These are phyloP conservation scores for Ophiostoma himal-ulmi DNA, from an alignment of 2,329 filamentous ascomycete genomes.

Conservation along the genomic window DNA sequence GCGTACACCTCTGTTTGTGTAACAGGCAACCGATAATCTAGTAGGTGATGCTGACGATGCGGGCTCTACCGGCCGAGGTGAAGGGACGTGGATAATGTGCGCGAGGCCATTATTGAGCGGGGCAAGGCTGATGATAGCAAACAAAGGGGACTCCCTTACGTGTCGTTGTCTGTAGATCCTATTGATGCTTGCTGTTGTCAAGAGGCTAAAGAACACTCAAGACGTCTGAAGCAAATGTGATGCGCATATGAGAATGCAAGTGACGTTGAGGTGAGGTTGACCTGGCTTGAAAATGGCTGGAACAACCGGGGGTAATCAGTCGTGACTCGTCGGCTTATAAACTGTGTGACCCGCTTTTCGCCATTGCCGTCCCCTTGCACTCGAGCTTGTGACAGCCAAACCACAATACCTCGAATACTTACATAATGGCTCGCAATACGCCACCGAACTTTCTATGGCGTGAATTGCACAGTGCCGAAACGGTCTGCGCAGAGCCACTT, in stretches of 20 bases:
- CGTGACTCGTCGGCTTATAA: slow-evolving; percentile 7
- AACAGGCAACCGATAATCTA: neutral
- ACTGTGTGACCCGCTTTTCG: neutral
- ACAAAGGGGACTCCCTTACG: neutral
- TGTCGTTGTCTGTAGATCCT: neutral
- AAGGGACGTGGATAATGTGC: slow-evolving; percentile 4
- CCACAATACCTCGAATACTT: too few species aligned
- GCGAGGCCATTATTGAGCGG: slow-evolving; percentile 15
- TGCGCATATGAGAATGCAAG: neutral
- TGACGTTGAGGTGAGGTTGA: slow-evolving; percentile 4
- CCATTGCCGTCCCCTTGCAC: neutral
- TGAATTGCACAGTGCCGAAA: neutral
- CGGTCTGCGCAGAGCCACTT: neutral
- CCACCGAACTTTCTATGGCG: neutral
- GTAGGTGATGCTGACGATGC: neutral
- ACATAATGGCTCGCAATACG: neutral
- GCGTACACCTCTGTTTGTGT: neutral
- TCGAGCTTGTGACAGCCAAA: neutral
- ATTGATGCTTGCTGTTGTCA: neutral
- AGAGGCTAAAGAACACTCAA: neutral
- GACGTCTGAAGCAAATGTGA: neutral
- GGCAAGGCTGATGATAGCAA: neutral
- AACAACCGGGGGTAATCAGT: neutral
- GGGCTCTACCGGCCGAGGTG: neutral
- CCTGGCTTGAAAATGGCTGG: neutral